phyloP scores from a whole-genome alignment of 148 eudicot species.

The Suaeda aralocaspica region DNA sequence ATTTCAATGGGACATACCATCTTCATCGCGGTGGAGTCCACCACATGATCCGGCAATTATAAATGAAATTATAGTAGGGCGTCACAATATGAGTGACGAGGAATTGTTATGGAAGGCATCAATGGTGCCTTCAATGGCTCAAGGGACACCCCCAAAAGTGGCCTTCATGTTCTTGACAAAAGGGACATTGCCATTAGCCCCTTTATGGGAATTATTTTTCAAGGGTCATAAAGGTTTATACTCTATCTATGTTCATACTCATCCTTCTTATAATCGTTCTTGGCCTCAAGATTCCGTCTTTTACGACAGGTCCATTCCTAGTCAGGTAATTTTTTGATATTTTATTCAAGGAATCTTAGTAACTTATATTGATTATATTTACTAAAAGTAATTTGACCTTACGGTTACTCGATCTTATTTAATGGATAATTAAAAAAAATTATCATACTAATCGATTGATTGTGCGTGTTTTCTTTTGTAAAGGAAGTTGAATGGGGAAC shows the following conservation, averaged over 20 bases:
- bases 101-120: conserved; percentile 53
- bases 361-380: too few relatives aligned
- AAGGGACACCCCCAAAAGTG: conserved; percentile 39
- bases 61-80: conserved; percentile 5
- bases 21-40: too few relatives aligned
- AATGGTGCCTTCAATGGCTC: conserved; percentile 23
- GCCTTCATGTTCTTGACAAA: conserved; percentile 80
- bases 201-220: conserved; percentile 72
- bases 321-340: conserved; percentile 39
- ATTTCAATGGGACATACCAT: not conserved
- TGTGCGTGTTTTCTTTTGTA: not conserved
- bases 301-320: conserved; percentile 51
- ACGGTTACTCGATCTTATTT: too few relatives aligned
- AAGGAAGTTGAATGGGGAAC: conserved; percentile 67
- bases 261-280: conserved; percentile 50
- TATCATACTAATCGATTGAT: too few relatives aligned
- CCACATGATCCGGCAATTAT: too few relatives aligned
- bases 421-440: too few relatives aligned
- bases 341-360: too few relatives aligned
- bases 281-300: conserved; percentile 43
- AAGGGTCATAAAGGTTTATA: conserved; percentile 53
- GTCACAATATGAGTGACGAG: conserved; percentile 54
- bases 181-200: conserved; percentile 60
- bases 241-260: conserved; percentile 61
- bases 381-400: too few relatives aligned